Percentiles rank a stretch among this genome's conserved stretches.
These are phyloP conservation scores for Gardenia jasminoides DNA, from an alignment of 257 asterid species.

Conservation along the genomic window DNA sequence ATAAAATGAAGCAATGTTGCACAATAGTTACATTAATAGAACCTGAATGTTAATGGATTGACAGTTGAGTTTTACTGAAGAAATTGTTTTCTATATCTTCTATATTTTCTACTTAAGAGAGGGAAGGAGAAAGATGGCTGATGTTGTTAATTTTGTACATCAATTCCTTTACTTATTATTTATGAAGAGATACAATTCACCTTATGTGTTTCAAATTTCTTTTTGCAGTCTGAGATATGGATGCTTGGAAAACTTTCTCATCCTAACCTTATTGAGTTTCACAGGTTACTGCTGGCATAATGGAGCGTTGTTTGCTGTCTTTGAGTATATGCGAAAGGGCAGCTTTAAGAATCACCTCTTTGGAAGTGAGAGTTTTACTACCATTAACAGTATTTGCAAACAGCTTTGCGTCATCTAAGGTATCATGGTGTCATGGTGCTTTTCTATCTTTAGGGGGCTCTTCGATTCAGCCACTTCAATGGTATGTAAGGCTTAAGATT, in stretches of 20 bases:
- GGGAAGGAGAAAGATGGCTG: neutral
- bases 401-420: too few relatives aligned
- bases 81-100: neutral
- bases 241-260: conserved; percentile 80
- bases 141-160: neutral
- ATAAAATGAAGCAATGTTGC: too few relatives aligned
- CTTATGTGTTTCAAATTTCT: neutral
- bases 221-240: conserved; percentile 66
- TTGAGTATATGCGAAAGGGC: conserved; percentile 85
- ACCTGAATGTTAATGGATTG: too few relatives aligned
- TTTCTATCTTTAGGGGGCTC: conserved; percentile 50
- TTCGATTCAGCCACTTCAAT: conserved; percentile 66
- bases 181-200: neutral
- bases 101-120: neutral
- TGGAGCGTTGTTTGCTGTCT: conserved; percentile 66
- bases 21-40: neutral
- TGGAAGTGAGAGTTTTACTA: conserved; percentile 51
- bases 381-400: neutral
- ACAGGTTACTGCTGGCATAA: conserved; percentile 87
- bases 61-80: neutral
- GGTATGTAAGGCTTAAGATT: conserved; percentile 65
- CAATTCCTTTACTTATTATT: too few relatives aligned
- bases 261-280: conserved; percentile 72
- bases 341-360: conserved; percentile 94
- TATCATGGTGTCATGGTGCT: neutral